Base-by-base conservation (phyloP, 768 basidiomycete species). In the Boletus rex-veris region DNA sequence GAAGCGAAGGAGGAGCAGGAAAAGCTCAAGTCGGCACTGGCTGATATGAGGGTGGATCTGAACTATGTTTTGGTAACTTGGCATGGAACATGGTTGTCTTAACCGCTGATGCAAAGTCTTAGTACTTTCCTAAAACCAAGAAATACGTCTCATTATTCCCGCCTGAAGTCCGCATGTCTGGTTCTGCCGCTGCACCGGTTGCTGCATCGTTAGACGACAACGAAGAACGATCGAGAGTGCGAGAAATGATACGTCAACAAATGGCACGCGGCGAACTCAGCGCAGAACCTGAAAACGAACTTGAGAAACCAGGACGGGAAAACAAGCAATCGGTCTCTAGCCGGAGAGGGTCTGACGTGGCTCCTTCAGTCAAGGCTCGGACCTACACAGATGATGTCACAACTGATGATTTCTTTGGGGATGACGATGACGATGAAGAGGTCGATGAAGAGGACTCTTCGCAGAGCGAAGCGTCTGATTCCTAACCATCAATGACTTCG, bases 91-190 rank as follows among this genome's bases (percentile, higher is more conserved):
- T 28, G 36, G 7, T 30, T 12, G 48, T 48, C 4, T 36, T 24
- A 2, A 41, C 28, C 31, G 43, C 53, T 60, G 19, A 63, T 30
- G 8, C 24, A 33, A 9, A n/a, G 14, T 49, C 24, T 15, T 55
- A 92, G 90, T 82, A 92, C 68, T 93, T 88, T 68, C 91, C 91
- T 6, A 92, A 89, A 69, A 75, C 80, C 11, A 81, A 85, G 64
- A 95, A 92, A 74, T 97, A 98, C 67, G 83, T 97, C 30, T 90
- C 93, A 2, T 78, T 98, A 26, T 95, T 93, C 68, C 92, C 94
- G 6, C 81, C 87, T 0, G 83, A 84, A 63, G 71, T 76, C 8
- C 77, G 62, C 15, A 26, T 48, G 24, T 26, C 59, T n/a, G 54
- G 61, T 30, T 53, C 50, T 37, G n/a, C 57, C 1, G 24, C 40